Percentiles rank a stretch among this genome's conserved stretches.
These are phyloP conservation scores for Trametes gibbosa DNA, from an alignment of 768 basidiomycete genomes.

Conservation along the genomic window DNA sequence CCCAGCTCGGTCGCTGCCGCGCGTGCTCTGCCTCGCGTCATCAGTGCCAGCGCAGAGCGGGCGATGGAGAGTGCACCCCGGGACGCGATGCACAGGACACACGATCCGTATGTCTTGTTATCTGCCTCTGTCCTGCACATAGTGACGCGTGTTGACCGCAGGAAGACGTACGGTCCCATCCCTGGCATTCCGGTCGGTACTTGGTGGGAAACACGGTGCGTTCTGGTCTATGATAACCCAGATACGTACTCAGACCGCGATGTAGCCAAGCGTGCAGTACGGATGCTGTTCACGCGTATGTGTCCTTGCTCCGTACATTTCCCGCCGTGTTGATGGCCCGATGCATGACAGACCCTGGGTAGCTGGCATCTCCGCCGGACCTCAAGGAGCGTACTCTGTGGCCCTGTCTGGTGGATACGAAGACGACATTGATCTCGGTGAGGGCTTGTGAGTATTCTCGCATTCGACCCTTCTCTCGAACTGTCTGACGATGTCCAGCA, in stretches of 20 bases:
- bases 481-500: constrained; percentile 39
- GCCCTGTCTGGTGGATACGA: constrained; percentile 89
- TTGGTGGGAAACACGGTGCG: constrained; percentile 76
- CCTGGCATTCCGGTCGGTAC: constrained; percentile 77
- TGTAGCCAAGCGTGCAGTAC: constrained; percentile 59
- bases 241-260: not conserved
- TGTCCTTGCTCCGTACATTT: constrained; percentile 3
- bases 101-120: constrained; percentile 49
- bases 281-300: constrained; percentile 86
- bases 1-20: constrained; percentile 17
- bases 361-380: constrained; percentile 70
- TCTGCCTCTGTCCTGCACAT: not conserved
- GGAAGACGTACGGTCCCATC: constrained; percentile 78
- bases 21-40: constrained; percentile 8
- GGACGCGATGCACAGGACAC: constrained; percentile 29
- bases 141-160: constrained; percentile 28
- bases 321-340: not conserved
- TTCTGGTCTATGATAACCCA: not conserved
- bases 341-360: constrained; percentile 64
- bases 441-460: constrained; percentile 64
- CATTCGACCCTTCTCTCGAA: not conserved
- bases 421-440: constrained; percentile 79
- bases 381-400: constrained; percentile 76
- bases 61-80: constrained; percentile 26
- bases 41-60: constrained; percentile 19